Evolutionary conservation across 148 eudicot genomes (phyloP).

Genomic region (Chenopodium formosanum): DNA sequence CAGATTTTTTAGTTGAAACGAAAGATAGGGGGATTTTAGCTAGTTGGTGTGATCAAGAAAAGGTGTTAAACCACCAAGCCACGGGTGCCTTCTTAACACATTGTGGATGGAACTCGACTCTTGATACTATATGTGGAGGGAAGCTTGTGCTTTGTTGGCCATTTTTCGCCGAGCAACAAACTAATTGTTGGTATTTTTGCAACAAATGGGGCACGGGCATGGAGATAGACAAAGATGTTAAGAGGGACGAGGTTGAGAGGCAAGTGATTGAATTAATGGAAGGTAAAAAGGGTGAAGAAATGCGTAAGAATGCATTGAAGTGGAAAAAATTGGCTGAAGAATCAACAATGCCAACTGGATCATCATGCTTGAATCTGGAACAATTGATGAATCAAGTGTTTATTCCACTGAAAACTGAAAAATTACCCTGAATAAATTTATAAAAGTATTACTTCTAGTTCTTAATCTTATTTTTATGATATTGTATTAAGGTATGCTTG

Average conservation of each 20-base stretch:
- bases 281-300: conserved; percentile 29
- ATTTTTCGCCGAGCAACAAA: conserved; percentile 37
- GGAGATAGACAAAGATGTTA: conserved; percentile 34
- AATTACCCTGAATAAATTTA: too few species aligned
- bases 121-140: conserved; percentile 26
- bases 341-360: conserved; percentile 20
- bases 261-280: conserved; percentile 35
- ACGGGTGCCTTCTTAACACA: conserved; percentile 27
- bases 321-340: conserved; percentile 25
- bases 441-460: too few species aligned
- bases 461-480: too few species aligned
- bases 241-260: conserved; percentile 22
- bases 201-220: conserved; percentile 32
- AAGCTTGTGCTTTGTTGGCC: conserved; percentile 40
- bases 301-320: conserved; percentile 24
- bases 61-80: conserved; percentile 21
- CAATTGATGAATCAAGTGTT: not conserved
- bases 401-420: not conserved
- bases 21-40: conserved; percentile 28
- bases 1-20: conserved; percentile 21
- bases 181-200: conserved; percentile 36
- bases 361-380: conserved; percentile 15
- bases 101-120: conserved; percentile 37
- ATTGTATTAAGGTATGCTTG: too few species aligned
- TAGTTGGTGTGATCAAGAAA: conserved; percentile 38